Base-by-base conservation (phyloP, 331 rosid genomes). In the Quercus phellos region DNA sequence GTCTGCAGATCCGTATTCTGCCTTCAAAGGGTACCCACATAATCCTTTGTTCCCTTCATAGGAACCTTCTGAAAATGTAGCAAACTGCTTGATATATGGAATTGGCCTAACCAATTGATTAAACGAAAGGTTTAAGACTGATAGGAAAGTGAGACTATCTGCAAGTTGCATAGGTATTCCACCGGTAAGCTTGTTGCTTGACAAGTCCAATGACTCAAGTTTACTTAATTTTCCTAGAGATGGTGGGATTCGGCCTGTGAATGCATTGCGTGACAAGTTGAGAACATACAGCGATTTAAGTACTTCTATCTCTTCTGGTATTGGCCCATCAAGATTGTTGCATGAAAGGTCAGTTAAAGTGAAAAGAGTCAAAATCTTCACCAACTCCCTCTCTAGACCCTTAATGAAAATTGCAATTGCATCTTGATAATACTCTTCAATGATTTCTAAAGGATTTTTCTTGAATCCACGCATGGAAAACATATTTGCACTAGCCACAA, bases 181-280 rank as follows among this genome's bases (percentile, higher is more conserved):
- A 1, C 64, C 69, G 0, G 34, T 77, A 10, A 68, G 58, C 4
- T 51, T 13, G 66, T 76, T 76, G 17, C 42, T 34, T 53, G 81
- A 69, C 4, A 55, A 27, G 29, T 77, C 81, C 0, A 55, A 50
- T 24, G 75, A 69, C 70, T 68, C 75, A 0, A 77, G 68, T 11
- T 55, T 0, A 4, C n/a, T 24, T 76, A 70, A 78, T 13, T 78
- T 59, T 22, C 81, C 76, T 1, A 70, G 0, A 29, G 81, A 70
- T 11, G 53, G 34, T 24, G 72, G 63, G 13, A 78, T 70, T 11
- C 21, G 1, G 2, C 61, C 13, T 0, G 38, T 26, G 6, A 70
- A 56, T 42, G 63, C 24, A 29, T 78, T 70, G 0, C 17, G 22
- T 12, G 76, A 78, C 72, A 78, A 58, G 61, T 78, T 70, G 61